Evolutionary conservation across 306 rosid genomes (phyloP).

Genomic region (Gynostemma pentaphyllum): DNA sequence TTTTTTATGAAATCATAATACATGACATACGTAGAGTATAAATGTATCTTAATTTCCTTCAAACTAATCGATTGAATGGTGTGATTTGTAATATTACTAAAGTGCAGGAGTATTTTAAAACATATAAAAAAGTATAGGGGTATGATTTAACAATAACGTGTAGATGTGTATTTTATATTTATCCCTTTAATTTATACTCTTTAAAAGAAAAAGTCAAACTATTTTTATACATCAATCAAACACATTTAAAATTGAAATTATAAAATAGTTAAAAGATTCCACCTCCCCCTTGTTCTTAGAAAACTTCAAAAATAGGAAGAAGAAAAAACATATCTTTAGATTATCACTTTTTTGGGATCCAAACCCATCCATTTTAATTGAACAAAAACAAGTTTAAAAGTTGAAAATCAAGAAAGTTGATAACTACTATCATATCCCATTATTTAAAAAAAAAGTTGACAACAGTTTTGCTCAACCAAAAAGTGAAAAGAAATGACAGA

Average conservation of each 20-base stretch:
- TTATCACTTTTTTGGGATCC: not conserved
- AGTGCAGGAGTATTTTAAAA: no score
- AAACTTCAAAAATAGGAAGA: not conserved
- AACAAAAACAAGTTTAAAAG: not conserved
- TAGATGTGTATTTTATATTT: no score
- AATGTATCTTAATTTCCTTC: no score
- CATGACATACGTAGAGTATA: no score
- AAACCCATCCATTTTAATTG: not conserved
- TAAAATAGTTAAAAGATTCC: not conserved
- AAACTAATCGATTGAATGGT: no score
- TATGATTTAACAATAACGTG: no score
- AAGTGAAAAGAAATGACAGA: not conserved
- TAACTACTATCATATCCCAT: constrained; percentile 5
- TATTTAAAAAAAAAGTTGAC: constrained; percentile 5
- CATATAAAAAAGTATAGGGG: no score
- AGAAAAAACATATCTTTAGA: not conserved
- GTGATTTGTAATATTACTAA: no score
- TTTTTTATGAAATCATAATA: no score
- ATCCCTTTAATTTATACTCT: no score
- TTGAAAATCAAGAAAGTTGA: not conserved
- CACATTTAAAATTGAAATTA: not conserved
- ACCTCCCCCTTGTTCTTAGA: not conserved
- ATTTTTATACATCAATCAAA: no score
- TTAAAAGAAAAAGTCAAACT: no score
- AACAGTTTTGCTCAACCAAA: constrained; percentile 2